Evolutionary conservation across 192 early-diverging fungal genomes (phyloP), one percentile per base, ranked within the genome.

Genomic region (Dissophora ornata): DNA sequence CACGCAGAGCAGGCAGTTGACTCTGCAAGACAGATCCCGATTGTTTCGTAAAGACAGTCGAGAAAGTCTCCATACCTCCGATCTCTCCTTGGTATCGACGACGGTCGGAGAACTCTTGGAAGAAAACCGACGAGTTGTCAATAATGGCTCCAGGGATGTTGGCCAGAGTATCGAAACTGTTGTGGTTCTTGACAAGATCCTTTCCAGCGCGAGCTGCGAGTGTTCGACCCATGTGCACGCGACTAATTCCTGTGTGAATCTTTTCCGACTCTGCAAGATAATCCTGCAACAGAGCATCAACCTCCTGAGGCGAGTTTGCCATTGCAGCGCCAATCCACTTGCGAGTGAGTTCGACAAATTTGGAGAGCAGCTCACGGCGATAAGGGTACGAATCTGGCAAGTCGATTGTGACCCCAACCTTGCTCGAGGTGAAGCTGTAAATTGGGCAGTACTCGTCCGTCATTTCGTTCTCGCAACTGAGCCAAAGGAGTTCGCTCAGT

Each of bases 401-500:
- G 60, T 90, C 85, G 47, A 94, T 77, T 13, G 89, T 90, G 13
- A 92, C 82, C 21, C 80, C 82, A 24, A 92, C 79, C 32, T 84
- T 83, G 22, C 47, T 34, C 15, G 91, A 91, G 0, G 86, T 87
- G 57, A 90, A 93, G 52, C 83, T 85, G 71, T 90, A 94, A 10
- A 84, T 80, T 15, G 92, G 90, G 29, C 82, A 91, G 71, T 90
- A 93, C 81, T 94, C 90, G 57, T 91, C 90, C 32, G 88, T 86
- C 62, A 92, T 84, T 84, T 91, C 93, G 26, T 87, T 88, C 65
- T 90, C 89, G 66, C 91, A 90, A 57, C 89, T 88, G 46, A 84
- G 71, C 96, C 91, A 97, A 36, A 91, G 75, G 15, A 92, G 82
- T 63, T 92, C 90, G 16, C 96, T 85, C 13, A 97, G 69, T 80